Evolutionary conservation across 225 moss, liverwort and hornwort genomes (phyloP), one percentile per base, ranked within the genome.

Genomic region (Pseudisothecium myosuroides): DNA sequence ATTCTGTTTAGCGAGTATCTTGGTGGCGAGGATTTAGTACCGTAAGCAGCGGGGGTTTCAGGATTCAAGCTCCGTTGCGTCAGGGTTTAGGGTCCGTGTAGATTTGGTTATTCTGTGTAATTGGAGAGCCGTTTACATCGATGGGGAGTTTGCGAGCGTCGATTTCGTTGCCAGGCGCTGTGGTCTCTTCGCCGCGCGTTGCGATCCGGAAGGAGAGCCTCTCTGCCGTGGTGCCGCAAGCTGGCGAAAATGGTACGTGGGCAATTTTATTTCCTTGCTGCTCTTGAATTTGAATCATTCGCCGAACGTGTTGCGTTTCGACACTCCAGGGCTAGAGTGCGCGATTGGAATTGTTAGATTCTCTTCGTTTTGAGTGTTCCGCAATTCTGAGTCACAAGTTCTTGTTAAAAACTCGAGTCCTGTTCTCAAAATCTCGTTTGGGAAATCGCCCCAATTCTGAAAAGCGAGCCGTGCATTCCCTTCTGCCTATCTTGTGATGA

Each of bases 211-310:
- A 61, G 66, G 82, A 64, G 47, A 83, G 45, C 86, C 49, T 88
- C n/a, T 50, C 49, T 7, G 74, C 80, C 7, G 61, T 83, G 41
- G 88, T 88, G 75, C 88, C 90, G 47, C 90, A 82, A 61, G 91
- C 86, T 39, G 93, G 80, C 16, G 93, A 86, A 80, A 93, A 93
- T 76, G 93, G 93, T 91, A 34, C 9, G 52, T 32, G 41, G 34
- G 67, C 56, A 15, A 65, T 56, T 49, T 29, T 15, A 32, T 28
- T 81, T 69, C 17, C 12, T 61, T 37, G 59, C 34, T 58, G 76
- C 61, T 67, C 47, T 32, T 76, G 41, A 76, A 49, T 74, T 58
- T 39, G 23, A 63, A 9, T 5, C 26, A 39, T 85, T 80, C 47
- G 73, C 55, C 32, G 73, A 85, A 37, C 81, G 7, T 56, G 45